Percentiles rank a stretch among this genome's conserved stretches.
Conservation (phyloP, 2,329 filamentous ascomycete genomes). For the Paradendryphiella salina region DNA sequence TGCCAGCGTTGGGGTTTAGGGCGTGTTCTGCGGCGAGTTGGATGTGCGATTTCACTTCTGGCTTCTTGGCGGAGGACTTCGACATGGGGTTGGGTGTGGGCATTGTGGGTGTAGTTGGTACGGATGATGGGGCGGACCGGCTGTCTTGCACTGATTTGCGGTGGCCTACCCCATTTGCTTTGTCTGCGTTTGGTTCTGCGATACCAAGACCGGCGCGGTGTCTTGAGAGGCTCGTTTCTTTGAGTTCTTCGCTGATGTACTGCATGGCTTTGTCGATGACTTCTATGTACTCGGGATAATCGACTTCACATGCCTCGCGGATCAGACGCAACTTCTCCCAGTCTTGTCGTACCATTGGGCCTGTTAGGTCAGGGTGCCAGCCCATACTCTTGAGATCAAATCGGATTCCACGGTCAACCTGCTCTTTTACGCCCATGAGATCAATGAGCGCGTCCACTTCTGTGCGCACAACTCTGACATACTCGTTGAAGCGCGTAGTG, state of each 20-base stretch:
- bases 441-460: slow-evolving; percentile 52
- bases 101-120: background rate
- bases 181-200: slow-evolving; percentile 4
- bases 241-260: slow-evolving; percentile 47
- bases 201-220: slow-evolving; percentile 25
- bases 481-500: slow-evolving; percentile 47
- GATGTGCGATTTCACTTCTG: slow-evolving; percentile 26
- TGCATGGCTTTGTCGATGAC: slow-evolving; percentile 50
- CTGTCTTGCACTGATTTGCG: slow-evolving; percentile 32
- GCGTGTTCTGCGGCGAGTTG: slow-evolving; percentile 29
- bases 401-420: slow-evolving; percentile 50
- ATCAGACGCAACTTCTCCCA: slow-evolving; percentile 52
- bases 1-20: slow-evolving; percentile 19
- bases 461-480: slow-evolving; percentile 47
- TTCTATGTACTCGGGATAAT: slow-evolving; percentile 52
- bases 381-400: slow-evolving; percentile 53
- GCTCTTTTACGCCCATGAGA: slow-evolving; percentile 50
- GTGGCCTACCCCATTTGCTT: slow-evolving; percentile 17
- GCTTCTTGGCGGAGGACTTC: background rate
- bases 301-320: slow-evolving; percentile 47
- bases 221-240: slow-evolving; percentile 28
- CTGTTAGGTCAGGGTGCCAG: slow-evolving; percentile 53
- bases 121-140: slow-evolving; percentile 12
- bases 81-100: too few relatives aligned
- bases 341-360: slow-evolving; percentile 36